Evolutionary conservation across 176 grass and related monocot species (phyloP).

Genomic region (Hordeum vulgare): MorexV3_pseudomolecules_assembly NC_058518.1:463756409-463756908

Average conservation of each 20-base stretch:
- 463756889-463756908: constrained; percentile 22
- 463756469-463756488: too few species aligned
- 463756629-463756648: too few species aligned
- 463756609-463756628: too few species aligned
- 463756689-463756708: too few species aligned
- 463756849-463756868: neutral
- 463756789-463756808: constrained; percentile 78
- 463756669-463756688: neutral
- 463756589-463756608: neutral
- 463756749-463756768: constrained; percentile 67
- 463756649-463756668: too few species aligned
- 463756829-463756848: neutral
- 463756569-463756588: neutral
- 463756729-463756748: constrained; percentile 43
- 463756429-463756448: too few species aligned
- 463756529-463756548: neutral
- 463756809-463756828: constrained; percentile 63
- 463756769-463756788: constrained; percentile 57
- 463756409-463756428: too few species aligned
- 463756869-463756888: neutral
- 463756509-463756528: too few species aligned
- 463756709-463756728: neutral
- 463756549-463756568: neutral
- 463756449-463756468: neutral
- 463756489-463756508: too few species aligned